Evolutionary conservation across 192 early-diverging fungal genomes (phyloP), one percentile per base, ranked within the genome.

Genomic region (Podila minutissima): DNA sequence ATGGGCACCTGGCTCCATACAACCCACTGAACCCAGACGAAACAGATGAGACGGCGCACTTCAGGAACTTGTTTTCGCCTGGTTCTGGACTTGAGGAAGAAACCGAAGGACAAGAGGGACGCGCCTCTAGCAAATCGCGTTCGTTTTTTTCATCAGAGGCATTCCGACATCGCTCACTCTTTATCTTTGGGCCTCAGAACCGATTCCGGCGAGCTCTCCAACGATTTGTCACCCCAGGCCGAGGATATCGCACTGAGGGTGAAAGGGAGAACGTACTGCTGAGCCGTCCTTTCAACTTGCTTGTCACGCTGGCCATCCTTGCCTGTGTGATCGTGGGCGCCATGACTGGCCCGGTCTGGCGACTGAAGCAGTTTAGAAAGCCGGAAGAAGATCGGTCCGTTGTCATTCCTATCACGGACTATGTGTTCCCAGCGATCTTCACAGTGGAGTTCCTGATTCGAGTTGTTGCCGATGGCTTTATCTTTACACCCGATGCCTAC

Each of bases 401-500:
- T 2, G 50, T 81, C 19, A 83, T 86, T 57, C 33, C 33, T 1
- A 72, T 78, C 26, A 74, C 83, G 20, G 89, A 90, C 49, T 75
- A 38, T 60, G 73, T 78, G n/a, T 90, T 91, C 38, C 86, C 86
- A 0, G 59, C 82, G 6, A 68, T 91, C 24, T 89, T 88, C 53
- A 85, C 88, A 0, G 10, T 88, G 10, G 90, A 91, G 59, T 86
- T 88, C 50, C 26, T 88, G 2, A 75, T 91, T 20, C 85, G 87
- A 50, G 73, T 89, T 37, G 84, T 91, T 60, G 90, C 90, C 0
- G 88, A 91, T 74, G 90, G 90, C 31, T 86, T 91, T 19, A 55
- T 88, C 6, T 73, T 89, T n/a, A 88, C 90, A 9, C 90, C 90
- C 0, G 88, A 91, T 62, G 90, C 90, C 12, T 88, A 88, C 62